These are phyloP conservation scores for Meripilus lineatus DNA, from an alignment of 1,284 basidiomycete genomes.

Conservation along the genomic window DNA sequence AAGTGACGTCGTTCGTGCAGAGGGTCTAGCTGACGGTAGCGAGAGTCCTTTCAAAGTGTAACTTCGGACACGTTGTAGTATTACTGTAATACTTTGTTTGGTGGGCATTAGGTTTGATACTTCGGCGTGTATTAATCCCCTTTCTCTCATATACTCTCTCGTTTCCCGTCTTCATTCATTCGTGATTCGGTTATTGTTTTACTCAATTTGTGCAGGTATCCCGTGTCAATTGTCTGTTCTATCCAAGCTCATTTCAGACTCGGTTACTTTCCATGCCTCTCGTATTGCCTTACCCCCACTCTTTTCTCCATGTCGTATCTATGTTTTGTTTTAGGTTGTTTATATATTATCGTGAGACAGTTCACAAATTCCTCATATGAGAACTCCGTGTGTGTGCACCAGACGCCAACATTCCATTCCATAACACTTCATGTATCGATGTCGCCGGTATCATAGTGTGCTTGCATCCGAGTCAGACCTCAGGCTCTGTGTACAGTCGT, in stretches of 20 bases:
- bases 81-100: slow-evolving; percentile 7
- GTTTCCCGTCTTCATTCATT: not conserved
- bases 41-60: slow-evolving; percentile 62
- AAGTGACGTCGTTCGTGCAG: slow-evolving; percentile 52
- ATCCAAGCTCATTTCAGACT: not conserved
- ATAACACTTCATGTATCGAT: too few species aligned
- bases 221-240: not conserved
- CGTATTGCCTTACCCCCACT: not conserved
- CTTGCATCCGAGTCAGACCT: too few species aligned
- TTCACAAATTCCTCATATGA: too few species aligned
- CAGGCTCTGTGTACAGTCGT: too few species aligned
- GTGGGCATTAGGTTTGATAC: slow-evolving; percentile 11
- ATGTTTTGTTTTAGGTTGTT: too few species aligned
- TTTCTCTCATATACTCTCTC: not conserved
- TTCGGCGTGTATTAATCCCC: slow-evolving; percentile 10
- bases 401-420: too few species aligned
- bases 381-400: too few species aligned
- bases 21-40: slow-evolving; percentile 70
- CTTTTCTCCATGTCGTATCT: slow-evolving; percentile 3
- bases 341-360: too few species aligned
- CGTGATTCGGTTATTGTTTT: not conserved
- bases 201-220: not conserved
- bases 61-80: slow-evolving; percentile 13
- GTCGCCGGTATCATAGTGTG: too few species aligned
- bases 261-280: not conserved